Evolutionary conservation across 2,329 filamentous ascomycete species (phyloP).

Genomic region (Lachnellula occidentalis): DNA sequence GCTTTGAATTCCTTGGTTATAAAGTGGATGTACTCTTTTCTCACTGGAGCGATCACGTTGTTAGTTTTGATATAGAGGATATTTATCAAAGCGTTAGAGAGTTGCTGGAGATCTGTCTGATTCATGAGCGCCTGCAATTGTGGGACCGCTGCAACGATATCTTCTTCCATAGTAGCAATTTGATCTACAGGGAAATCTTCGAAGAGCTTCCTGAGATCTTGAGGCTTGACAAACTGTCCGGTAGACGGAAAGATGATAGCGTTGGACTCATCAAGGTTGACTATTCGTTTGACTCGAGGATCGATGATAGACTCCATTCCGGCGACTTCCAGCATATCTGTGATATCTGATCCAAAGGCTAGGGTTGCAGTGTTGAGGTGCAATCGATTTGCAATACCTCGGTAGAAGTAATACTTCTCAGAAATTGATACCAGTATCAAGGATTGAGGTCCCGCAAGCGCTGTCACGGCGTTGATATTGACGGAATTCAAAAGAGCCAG

Average conservation of each 20-base stretch:
- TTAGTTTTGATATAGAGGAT: slow-evolving; percentile 8
- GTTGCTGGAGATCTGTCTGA: slow-evolving; percentile 16
- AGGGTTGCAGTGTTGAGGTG: slow-evolving; percentile 18
- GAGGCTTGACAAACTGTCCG: slow-evolving; percentile 4
- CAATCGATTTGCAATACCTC: slow-evolving; percentile 19
- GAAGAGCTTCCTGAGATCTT: slow-evolving; percentile 14
- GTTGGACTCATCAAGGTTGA: slow-evolving; percentile 13
- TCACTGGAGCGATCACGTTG: slow-evolving; percentile 9
- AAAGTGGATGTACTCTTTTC: slow-evolving; percentile 13
- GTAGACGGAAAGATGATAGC: slow-evolving; percentile 14
- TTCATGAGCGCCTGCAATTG: slow-evolving; percentile 16
- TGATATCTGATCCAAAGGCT: slow-evolving; percentile 23
- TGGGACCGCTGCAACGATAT: slow-evolving; percentile 15
- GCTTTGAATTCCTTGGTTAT: slow-evolving; percentile 10
- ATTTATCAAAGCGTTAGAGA: slow-evolving; percentile 10
- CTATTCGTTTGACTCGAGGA: slow-evolving; percentile 15
- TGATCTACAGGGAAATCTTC: slow-evolving; percentile 11
- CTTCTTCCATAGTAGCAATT: slow-evolving; percentile 14
- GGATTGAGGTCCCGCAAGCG: slow-evolving; percentile 25
- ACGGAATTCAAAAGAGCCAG: slow-evolving; percentile 16
- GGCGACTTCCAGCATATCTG: slow-evolving; percentile 13
- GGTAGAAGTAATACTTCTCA: slow-evolving; percentile 26
- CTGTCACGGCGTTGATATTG: slow-evolving; percentile 27
- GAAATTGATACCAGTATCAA: slow-evolving; percentile 22
- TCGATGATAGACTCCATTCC: slow-evolving; percentile 11